Conservation (phyloP, 177 flowering plant genomes). For the Vitis hybrid region DNA sequence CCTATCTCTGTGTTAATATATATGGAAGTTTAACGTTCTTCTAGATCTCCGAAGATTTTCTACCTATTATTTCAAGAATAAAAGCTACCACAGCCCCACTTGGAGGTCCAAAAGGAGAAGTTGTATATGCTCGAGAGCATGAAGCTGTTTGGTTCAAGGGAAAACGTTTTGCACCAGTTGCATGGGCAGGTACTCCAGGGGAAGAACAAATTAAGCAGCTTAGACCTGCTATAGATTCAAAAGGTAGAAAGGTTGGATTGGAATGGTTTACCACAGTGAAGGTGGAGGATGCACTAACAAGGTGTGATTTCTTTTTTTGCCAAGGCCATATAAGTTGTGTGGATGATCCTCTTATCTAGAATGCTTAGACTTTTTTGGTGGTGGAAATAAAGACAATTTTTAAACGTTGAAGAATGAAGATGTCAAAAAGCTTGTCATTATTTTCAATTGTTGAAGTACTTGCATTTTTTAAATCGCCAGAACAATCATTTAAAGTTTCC, state of each 20-base stretch:
- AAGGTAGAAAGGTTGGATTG: constrained; percentile 92
- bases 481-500: too few species aligned
- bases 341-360: too few species aligned
- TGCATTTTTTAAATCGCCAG: too few species aligned
- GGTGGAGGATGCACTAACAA: constrained; percentile 79
- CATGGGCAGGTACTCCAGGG: constrained; percentile 86
- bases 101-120: constrained; percentile 94
- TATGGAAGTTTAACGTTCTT: constrained; percentile 7
- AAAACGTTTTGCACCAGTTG: constrained; percentile 72
- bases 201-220: constrained; percentile 92
- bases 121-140: constrained; percentile 85
- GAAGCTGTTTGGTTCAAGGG: constrained; percentile 98
- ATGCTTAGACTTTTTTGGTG: too few species aligned
- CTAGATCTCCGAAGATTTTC: constrained; percentile 85
- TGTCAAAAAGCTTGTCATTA: too few species aligned
- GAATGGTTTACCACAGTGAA: constrained; percentile 94
- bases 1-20: not conserved
- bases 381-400: too few species aligned
- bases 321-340: too few species aligned
- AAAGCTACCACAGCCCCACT: constrained; percentile 74
- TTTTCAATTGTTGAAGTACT: too few species aligned
- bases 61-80: constrained; percentile 75
- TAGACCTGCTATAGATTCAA: constrained; percentile 82
- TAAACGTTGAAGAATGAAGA: too few species aligned
- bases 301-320: constrained; percentile 35